phyloP scores from a whole-genome alignment of 2,329 filamentous ascomycete species.

The Magnaporthiopsis incrustans region DNA sequence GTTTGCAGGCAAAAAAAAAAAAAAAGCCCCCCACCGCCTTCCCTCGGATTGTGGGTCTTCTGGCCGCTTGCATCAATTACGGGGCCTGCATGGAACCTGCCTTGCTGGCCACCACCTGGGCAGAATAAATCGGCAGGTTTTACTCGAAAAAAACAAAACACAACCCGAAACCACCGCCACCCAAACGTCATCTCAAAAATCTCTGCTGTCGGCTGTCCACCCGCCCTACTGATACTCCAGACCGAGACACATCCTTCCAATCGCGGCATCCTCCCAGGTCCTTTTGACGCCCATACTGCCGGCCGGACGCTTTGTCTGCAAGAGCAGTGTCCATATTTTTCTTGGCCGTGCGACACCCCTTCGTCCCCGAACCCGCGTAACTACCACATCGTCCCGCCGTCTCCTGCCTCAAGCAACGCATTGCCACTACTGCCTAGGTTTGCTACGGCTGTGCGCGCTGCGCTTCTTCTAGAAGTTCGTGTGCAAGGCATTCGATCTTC shows the following conservation, averaged over 20 bases:
- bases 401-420: neutral
- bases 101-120: neutral
- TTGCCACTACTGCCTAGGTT: neutral
- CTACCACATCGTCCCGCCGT: slow-evolving; percentile 4
- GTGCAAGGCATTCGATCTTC: neutral
- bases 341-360: neutral
- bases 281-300: neutral
- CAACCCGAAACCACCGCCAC: neutral
- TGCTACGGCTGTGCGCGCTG: neutral
- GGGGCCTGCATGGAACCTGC: neutral
- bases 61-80: neutral
- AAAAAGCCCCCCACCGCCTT: neutral
- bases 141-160: neutral
- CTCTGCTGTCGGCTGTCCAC: neutral
- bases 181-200: neutral
- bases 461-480: neutral
- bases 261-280: neutral
- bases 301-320: neutral
- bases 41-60: neutral
- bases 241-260: no score
- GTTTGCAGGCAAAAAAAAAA: neutral
- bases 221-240: neutral
- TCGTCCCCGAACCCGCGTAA: neutral
- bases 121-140: neutral
- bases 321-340: neutral